These are phyloP conservation scores for Pythium periplocum DNA, from an alignment of 352 stramenopile species.

Conservation along the genomic window DNA sequence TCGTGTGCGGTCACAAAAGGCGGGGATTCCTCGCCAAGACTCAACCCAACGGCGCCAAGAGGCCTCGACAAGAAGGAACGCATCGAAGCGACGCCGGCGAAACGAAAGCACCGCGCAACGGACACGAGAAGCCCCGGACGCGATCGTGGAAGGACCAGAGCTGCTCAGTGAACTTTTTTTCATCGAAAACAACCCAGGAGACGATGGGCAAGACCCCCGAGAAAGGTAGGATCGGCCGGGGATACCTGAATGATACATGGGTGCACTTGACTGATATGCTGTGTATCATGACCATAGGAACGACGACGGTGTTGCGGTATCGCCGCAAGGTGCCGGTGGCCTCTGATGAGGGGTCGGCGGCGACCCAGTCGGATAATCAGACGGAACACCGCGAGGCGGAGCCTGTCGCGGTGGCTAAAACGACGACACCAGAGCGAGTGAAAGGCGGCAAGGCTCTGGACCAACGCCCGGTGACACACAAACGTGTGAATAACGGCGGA, in stretches of 20 bases:
- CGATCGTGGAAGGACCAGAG: no score
- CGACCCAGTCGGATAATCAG: conserved; percentile 23
- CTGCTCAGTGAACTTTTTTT: no score
- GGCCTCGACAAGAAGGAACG: no score
- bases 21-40: no score
- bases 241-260: neutral
- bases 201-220: conserved; percentile 51
- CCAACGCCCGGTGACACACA: neutral
- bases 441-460: neutral
- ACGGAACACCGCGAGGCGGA: conserved; percentile 13
- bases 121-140: no score
- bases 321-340: conserved; percentile 36
- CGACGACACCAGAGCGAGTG: conserved; percentile 5
- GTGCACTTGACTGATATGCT: neutral
- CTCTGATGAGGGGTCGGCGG: neutral
- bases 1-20: neutral
- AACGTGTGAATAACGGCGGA: neutral
- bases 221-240: conserved; percentile 17
- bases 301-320: conserved; percentile 30
- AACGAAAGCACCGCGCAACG: no score
- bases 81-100: no score
- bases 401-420: conserved; percentile 6
- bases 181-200: neutral
- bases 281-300: neutral
- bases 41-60: no score